phyloP scores from a whole-genome alignment of 768 basidiomycete genomes.

The Naematelia encephala region DNA sequence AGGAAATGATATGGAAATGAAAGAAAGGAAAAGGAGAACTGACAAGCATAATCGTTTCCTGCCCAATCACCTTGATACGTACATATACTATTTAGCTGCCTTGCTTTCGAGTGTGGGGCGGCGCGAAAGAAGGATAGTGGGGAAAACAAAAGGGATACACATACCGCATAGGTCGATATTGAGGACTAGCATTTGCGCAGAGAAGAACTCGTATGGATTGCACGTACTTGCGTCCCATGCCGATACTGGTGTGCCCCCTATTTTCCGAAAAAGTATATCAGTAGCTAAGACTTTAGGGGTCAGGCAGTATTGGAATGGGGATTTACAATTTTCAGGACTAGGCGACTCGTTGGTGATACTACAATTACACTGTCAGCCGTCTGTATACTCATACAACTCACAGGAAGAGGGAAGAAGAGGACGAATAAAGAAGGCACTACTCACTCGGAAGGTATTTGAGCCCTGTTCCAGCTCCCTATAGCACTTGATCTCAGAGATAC shows the following conservation, averaged over 20 bases:
- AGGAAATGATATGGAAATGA: background rate
- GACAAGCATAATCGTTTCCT: slow-evolving; percentile 33
- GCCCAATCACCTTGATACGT: slow-evolving; percentile 47
- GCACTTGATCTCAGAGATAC: background rate
- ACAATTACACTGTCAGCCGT: too few species aligned
- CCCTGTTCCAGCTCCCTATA: slow-evolving; percentile 48
- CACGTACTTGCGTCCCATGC: slow-evolving; percentile 43
- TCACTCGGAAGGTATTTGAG: slow-evolving; percentile 44
- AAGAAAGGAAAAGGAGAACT: slow-evolving; percentile 10
- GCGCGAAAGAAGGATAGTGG: background rate
- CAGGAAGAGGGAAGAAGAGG: too few species aligned
- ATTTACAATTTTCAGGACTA: slow-evolving; percentile 31
- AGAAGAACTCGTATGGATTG: slow-evolving; percentile 44
- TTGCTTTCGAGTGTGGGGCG: too few species aligned
- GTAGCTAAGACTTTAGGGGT: too few species aligned
- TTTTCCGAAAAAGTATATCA: too few species aligned
- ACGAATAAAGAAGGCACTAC: slow-evolving; percentile 4
- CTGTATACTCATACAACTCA: too few species aligned
- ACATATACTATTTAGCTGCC: background rate
- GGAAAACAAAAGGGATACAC: background rate
- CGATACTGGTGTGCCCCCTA: slow-evolving; percentile 45
- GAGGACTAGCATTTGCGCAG: slow-evolving; percentile 44
- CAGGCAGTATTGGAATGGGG: too few species aligned
- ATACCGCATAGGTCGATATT: slow-evolving; percentile 48
- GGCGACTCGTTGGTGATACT: slow-evolving; percentile 28